Conservation (phyloP, 306 rosid genomes). For the Comarum palustre region DNA sequence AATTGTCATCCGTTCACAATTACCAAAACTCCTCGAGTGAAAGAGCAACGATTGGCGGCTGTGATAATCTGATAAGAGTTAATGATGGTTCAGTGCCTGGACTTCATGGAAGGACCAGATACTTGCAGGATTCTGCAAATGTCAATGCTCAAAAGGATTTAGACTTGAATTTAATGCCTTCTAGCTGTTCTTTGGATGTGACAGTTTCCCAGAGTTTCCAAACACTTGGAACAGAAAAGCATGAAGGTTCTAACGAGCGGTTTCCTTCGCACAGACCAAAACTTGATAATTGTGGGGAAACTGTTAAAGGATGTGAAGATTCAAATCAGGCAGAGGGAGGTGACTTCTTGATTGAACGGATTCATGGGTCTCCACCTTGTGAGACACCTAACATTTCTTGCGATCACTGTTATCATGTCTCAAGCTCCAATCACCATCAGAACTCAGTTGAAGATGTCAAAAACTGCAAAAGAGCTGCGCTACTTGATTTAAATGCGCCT, state of each 20-base stretch:
- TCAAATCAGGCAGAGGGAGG: constrained; percentile 25
- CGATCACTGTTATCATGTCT: constrained; percentile 24
- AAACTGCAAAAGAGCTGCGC: constrained; percentile 22
- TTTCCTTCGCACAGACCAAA: constrained; percentile 33
- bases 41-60: constrained; percentile 22
- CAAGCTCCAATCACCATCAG: constrained; percentile 21
- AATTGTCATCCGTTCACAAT: constrained; percentile 28
- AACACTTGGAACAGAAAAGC: constrained; percentile 23
- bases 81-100: constrained; percentile 23
- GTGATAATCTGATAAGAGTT: constrained; percentile 17
- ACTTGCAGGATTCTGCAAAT: constrained; percentile 24
- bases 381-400: constrained; percentile 19
- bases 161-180: constrained; percentile 49
- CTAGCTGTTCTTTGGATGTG: constrained; percentile 28
- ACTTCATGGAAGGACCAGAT: constrained; percentile 26
- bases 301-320: constrained; percentile 23
- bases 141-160: constrained; percentile 24
- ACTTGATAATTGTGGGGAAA: constrained; percentile 18
- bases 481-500: constrained; percentile 32
- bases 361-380: constrained; percentile 16
- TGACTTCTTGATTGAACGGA: constrained; percentile 20
- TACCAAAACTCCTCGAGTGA: constrained; percentile 25
- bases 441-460: constrained; percentile 24
- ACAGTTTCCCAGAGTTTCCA: constrained; percentile 24
- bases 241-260: constrained; percentile 22